phyloP scores from a whole-genome alignment of 73 alveolate species.

The Halteria grandinella region DNA sequence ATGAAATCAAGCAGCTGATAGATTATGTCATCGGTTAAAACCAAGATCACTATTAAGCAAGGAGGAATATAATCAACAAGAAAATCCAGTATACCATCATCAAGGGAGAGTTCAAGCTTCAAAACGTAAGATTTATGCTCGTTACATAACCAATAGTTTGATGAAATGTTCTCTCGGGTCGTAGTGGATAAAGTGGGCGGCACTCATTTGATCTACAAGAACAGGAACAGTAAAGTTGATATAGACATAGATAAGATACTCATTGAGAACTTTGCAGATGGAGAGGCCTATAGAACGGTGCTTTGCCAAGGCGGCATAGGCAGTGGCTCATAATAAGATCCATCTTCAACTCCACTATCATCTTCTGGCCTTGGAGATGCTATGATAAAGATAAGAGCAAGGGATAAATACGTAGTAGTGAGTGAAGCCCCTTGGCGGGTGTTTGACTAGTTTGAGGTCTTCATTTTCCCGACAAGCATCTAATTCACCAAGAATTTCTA shows the following conservation, averaged over 20 bases:
- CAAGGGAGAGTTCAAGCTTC: slow-evolving; percentile 40
- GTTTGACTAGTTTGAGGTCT: slow-evolving; percentile 65
- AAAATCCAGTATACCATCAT: slow-evolving; percentile 18
- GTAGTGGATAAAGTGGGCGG: slow-evolving; percentile 39
- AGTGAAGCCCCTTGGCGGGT: slow-evolving; percentile 73
- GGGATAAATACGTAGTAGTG: slow-evolving; percentile 60
- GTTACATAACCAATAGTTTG: background rate
- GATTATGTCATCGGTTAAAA: slow-evolving; percentile 19
- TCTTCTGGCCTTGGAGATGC: too few relatives aligned
- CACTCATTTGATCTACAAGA: slow-evolving; percentile 28
- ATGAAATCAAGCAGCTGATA: slow-evolving; percentile 28
- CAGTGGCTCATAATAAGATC: background rate
- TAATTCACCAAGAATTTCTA: slow-evolving; percentile 57
- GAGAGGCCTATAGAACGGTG: slow-evolving; percentile 45
- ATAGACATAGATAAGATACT: slow-evolving; percentile 53
- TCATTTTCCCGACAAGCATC: slow-evolving; percentile 62
- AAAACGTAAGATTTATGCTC: background rate
- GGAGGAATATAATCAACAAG: slow-evolving; percentile 3
- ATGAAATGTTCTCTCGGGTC: slow-evolving; percentile 39
- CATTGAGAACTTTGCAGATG: slow-evolving; percentile 52
- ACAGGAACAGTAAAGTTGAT: slow-evolving; percentile 54
- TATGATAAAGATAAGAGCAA: slow-evolving; percentile 55
- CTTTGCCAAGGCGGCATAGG: slow-evolving; percentile 47
- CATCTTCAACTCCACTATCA: too few relatives aligned
- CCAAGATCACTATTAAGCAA: background rate